Evolutionary conservation across 2,329 filamentous ascomycete species (phyloP).

Genomic region (Alternaria longipes): DNA sequence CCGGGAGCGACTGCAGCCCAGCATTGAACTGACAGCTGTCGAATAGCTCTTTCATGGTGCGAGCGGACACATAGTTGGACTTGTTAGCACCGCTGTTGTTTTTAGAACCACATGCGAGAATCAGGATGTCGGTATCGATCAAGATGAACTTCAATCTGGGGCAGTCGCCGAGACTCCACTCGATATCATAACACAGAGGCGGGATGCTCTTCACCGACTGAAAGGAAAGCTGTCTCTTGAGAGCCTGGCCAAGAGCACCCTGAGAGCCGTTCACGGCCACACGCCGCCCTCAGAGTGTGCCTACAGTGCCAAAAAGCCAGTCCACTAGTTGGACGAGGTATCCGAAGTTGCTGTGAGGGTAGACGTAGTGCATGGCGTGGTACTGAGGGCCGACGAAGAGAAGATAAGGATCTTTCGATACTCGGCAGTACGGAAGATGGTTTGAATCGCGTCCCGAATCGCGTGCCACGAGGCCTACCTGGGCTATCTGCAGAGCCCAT

Average conservation of each 20-base stretch:
- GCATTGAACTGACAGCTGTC: background rate
- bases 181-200: no score
- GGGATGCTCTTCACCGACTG: no score
- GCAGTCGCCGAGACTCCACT: background rate
- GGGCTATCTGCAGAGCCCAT: background rate
- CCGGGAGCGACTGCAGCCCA: background rate
- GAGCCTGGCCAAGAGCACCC: no score
- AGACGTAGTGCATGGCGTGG: background rate
- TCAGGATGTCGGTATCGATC: background rate
- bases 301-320: background rate
- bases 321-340: background rate
- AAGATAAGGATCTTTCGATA: background rate
- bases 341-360: background rate
- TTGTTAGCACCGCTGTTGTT: background rate
- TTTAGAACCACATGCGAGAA: background rate
- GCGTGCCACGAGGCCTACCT: background rate
- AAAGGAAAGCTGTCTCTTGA: no score
- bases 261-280: no score
- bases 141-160: background rate
- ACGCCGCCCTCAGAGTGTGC: background rate
- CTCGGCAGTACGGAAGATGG: background rate
- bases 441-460: background rate
- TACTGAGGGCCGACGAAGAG: constrained; percentile 1
- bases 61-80: background rate
- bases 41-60: background rate